These are phyloP conservation scores for Gaeumannomyces tritici DNA, from an alignment of 2,329 filamentous ascomycete species.

Conservation along the genomic window DNA sequence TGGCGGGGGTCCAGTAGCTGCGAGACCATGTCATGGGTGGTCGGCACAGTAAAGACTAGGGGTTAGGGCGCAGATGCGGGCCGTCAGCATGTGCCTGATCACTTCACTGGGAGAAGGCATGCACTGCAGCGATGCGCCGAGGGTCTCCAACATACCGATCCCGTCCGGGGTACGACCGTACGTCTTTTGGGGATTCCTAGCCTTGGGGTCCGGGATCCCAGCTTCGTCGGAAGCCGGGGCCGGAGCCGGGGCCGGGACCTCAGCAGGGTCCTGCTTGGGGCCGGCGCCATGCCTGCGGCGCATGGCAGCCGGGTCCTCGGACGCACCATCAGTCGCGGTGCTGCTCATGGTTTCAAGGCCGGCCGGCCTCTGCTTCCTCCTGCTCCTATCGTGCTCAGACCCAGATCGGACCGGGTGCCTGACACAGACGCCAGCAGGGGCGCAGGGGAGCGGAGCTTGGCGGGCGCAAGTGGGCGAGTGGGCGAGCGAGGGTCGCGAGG, in stretches of 20 bases:
- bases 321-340: background rate
- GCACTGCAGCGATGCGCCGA: too few species aligned
- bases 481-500: background rate
- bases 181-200: constrained; percentile 53
- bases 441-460: background rate
- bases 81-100: background rate
- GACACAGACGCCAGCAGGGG: background rate
- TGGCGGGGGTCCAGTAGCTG: constrained; percentile 90
- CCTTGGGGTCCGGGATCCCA: constrained; percentile 1
- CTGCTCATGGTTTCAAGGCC: background rate
- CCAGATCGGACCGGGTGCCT: background rate
- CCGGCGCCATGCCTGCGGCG: constrained; percentile 1
- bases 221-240: background rate
- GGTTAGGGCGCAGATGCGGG: background rate
- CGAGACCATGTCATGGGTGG: constrained; percentile 98
- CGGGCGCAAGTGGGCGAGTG: background rate
- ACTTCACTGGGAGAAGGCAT: background rate
- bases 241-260: background rate
- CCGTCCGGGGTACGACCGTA: constrained; percentile 88
- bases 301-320: background rate
- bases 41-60: constrained; percentile 86
- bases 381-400: background rate
- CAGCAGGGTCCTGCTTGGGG: background rate
- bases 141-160: constrained; percentile 54
- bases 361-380: background rate